Base-by-base conservation (phyloP, 2,329 filamentous ascomycete genomes). In the Aschersonia sp. region DNA sequence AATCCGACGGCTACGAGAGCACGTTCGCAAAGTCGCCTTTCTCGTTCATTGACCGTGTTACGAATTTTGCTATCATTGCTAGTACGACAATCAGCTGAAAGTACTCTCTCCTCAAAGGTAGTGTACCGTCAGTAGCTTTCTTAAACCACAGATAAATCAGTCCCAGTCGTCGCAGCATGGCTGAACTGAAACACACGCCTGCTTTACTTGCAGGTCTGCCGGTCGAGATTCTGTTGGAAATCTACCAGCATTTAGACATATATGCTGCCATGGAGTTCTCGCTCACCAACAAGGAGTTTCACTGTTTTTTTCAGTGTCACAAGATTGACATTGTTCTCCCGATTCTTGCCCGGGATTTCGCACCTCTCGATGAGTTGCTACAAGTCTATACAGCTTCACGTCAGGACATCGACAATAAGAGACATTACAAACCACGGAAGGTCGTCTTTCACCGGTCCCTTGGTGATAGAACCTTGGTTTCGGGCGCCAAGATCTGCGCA, bases 141-240 rank as follows among this genome's bases (percentile, higher is more conserved):
- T 20, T 20, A 2, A 20, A 20, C 20, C 20, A 20, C 20, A 20
- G 20, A 20, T 20, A 20, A 20, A 20, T 38, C 35, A 38, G 7
- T 38, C 35, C 12, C 35, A 38, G 35, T 38, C 20, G 20, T 20
- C 20, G 35, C 35, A 38, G 2, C 35, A 38, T 38, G 35, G 35
- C 35, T 38, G 4, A 38, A 38, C 12, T 38, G 7, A 12, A 7
- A 12, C 7, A 3, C 52, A 30, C 51, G 49, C 40, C 53, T 68
- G 28, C 35, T 38, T 38, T 3, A 12, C 4, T 38, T 9, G 51
- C 59, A 44, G 54, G 53, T 43, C 50, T 71, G 44, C 72, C 74
- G 0, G 59, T 65, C 3, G 74, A 78, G 54, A 64, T 74, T 20
- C 55, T 74, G 3, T 57, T 75, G 9, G 67, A 72, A 28, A 68